Evolutionary conservation across 179 eudicot genomes (phyloP).

Genomic region (Silene vulgaris): DNA sequence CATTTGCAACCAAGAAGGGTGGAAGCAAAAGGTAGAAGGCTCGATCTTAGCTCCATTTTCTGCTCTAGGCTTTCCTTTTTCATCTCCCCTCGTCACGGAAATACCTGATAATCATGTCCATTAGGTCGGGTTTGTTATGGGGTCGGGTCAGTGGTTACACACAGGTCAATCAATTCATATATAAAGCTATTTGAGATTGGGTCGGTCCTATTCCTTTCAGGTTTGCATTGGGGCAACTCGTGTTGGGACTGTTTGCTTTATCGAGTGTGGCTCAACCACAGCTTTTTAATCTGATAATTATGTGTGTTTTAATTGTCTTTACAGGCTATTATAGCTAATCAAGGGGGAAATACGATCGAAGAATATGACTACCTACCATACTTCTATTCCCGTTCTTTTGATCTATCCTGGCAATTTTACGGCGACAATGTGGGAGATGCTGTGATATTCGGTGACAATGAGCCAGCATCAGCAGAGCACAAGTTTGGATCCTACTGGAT

Average conservation of each 20-base stretch:
- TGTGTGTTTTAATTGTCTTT: neutral
- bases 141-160: neutral
- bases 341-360: constrained; percentile 54
- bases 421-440: constrained; percentile 90
- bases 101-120: neutral
- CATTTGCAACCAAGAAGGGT: neutral
- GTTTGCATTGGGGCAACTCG: neutral
- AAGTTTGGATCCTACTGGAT: constrained; percentile 92
- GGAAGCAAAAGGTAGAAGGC: too few species aligned
- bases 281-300: neutral
- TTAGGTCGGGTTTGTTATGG: neutral
- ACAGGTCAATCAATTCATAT: neutral
- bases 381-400: constrained; percentile 90
- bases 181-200: neutral
- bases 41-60: neutral
- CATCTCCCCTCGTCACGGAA: too few species aligned
- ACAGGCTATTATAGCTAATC: constrained; percentile 80
- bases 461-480: constrained; percentile 56
- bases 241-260: neutral
- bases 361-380: constrained; percentile 88
- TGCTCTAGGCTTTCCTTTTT: neutral
- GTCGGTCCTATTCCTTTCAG: neutral
- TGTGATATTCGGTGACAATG: constrained; percentile 67
- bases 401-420: constrained; percentile 89
- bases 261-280: neutral